Evolutionary conservation across 2,329 filamentous ascomycete genomes (phyloP), one percentile per base, ranked within the genome.

Genomic region (Grosmannia serpens): DNA sequence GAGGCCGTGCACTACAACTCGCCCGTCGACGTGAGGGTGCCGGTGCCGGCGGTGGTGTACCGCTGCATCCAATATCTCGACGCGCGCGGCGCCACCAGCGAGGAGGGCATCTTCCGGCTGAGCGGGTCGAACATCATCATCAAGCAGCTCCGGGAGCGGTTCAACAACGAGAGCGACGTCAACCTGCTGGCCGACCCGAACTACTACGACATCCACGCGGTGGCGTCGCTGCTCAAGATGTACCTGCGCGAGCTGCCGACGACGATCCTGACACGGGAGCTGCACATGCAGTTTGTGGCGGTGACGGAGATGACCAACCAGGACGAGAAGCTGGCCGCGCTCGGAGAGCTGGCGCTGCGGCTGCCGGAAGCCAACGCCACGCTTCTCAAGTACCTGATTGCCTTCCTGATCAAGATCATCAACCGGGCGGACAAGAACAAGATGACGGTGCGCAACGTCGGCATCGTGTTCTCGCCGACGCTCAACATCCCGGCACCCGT

Each of bases 91-190:
- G 94, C 91, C 13, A 79, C 87, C 53, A 79, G 78, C 7, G 94
- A 99, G 70, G 94, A 99, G 71, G 94, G 94, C 50, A 96, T 99
- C 49, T 99, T 99, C 78, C 85, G 94, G 56, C 78, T 99, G 49
- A 97, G 91, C 70, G 94, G 94, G n/a, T 97, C 92, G 1, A 97
- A 96, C 68, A 82, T 95, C 58, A 86, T 96, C 55, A 95, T 99
- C 73, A 95, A 92, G 71, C 84, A 84, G 59, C 80, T 99, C 50
- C 88, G 88, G 61, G 92, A 97, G 69, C 86, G 91, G 2, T 99
- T 99, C 76, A 96, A 99, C 71, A 84, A 74, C 4, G 91, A 99
- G 74, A 87, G 91, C 52, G 94, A 99, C 68, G 82, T 99, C 63
- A 90, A 96, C 69, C 78, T 99, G 56, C 71, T 96, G 29, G 82